Conservation (phyloP, 345 rosid genomes). For the Eucalyptus melliodora region DNA sequence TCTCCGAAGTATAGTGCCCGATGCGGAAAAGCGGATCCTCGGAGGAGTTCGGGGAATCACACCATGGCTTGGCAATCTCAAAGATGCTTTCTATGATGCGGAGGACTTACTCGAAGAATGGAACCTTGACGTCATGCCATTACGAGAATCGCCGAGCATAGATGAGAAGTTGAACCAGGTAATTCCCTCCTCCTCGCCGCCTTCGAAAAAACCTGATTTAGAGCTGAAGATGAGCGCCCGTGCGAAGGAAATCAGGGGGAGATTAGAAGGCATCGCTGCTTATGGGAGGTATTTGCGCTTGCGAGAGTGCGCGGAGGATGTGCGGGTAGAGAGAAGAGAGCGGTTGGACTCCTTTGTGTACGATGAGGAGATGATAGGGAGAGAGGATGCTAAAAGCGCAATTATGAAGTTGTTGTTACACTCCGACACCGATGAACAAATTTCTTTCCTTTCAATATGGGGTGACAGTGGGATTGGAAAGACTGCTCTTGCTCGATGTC, state of each 20-base stretch:
- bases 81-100: too few relatives aligned
- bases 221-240: neutral
- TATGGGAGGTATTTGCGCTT: neutral
- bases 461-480: neutral
- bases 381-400: neutral
- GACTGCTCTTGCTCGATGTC: neutral
- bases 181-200: neutral
- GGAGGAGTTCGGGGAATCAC: too few relatives aligned
- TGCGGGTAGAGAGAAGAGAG: neutral
- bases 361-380: neutral
- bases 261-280: neutral
- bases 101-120: too few relatives aligned
- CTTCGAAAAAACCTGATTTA: neutral
- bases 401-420: neutral
- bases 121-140: rapidly evolving
- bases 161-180: neutral
- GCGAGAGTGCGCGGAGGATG: neutral
- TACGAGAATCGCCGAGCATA: neutral
- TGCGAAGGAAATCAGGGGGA: neutral
- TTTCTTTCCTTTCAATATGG: neutral
- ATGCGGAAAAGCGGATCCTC: too few relatives aligned
- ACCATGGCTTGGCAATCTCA: too few relatives aligned
- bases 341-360: neutral
- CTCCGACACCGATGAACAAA: neutral
- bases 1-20: too few relatives aligned